These are phyloP conservation scores for Agaricus subrufescens DNA, from an alignment of 768 basidiomycete species.

Conservation along the genomic window DNA sequence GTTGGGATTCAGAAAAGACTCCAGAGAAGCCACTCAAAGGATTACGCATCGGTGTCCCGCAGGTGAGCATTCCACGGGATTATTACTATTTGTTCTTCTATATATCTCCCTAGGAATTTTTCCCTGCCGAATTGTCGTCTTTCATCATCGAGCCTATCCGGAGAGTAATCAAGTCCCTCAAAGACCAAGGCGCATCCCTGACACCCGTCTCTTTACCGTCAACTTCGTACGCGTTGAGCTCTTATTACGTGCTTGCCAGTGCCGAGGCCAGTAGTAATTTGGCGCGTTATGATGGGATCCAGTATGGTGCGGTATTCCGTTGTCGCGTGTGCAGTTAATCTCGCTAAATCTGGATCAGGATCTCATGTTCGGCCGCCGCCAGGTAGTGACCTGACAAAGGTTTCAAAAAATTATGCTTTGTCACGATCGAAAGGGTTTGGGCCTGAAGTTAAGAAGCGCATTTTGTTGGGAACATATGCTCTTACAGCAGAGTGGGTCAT, in stretches of 20 bases:
- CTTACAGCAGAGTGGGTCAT: slow-evolving; percentile 80
- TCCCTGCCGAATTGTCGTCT: slow-evolving; percentile 60
- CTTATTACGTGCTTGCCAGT: slow-evolving; percentile 94
- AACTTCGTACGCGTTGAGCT: slow-evolving; percentile 70
- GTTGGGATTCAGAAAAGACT: neutral
- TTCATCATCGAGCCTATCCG: slow-evolving; percentile 43
- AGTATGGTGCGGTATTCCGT: slow-evolving; percentile 53
- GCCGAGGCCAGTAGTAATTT: slow-evolving; percentile 94
- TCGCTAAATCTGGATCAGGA: slow-evolving; percentile 29
- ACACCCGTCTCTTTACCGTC: slow-evolving; percentile 71
- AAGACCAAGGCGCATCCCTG: slow-evolving; percentile 57
- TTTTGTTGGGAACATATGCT: slow-evolving; percentile 88
- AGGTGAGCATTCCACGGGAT: slow-evolving; percentile 32
- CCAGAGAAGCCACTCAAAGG: slow-evolving; percentile 31
- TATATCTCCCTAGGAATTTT: slow-evolving; percentile 56
- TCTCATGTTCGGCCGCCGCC: slow-evolving; percentile 39
- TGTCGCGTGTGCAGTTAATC: neutral
- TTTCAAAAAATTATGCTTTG: slow-evolving; percentile 55
- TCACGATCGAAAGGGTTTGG: slow-evolving; percentile 76
- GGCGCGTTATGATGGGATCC: slow-evolving; percentile 83
- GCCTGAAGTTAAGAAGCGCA: slow-evolving; percentile 77
- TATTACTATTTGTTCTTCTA: neutral
- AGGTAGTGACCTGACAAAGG: slow-evolving; percentile 40
- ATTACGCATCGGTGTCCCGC: slow-evolving; percentile 72
- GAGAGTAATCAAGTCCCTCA: slow-evolving; percentile 32